A percentile compares a stretch with the other conserved stretches of the same genome.
Conservation (phyloP, 1,139 yeast species). For the Pneumocystis sp. region DNA sequence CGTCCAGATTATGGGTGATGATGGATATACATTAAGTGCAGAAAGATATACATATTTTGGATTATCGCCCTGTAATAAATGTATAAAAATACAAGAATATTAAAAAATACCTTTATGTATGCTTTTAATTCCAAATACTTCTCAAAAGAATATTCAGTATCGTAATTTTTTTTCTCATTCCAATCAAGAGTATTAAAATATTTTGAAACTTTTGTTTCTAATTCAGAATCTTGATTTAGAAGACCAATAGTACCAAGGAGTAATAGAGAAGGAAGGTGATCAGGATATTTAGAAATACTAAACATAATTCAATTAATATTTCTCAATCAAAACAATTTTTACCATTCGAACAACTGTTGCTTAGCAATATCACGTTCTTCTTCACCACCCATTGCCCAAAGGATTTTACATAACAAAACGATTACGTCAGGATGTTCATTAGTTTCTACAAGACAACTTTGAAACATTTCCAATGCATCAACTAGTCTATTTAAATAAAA, state of each 20-base stretch:
- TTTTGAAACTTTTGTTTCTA: constrained; percentile 22
- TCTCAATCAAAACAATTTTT: neutral
- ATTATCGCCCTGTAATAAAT: neutral
- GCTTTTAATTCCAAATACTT: neutral
- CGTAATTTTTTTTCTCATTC: neutral
- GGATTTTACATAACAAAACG: constrained; percentile 58
- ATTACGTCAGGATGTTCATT: constrained; percentile 49
- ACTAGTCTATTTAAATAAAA: constrained; percentile 52
- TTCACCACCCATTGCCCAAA: constrained; percentile 55
- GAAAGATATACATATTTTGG: constrained; percentile 3
- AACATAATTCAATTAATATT: constrained; percentile 21
- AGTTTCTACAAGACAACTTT: constrained; percentile 40
- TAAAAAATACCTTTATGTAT: neutral
- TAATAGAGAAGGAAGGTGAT: constrained; percentile 49
- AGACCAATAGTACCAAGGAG: constrained; percentile 72
- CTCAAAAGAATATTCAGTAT: neutral
- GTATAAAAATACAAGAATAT: neutral
- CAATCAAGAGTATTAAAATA: constrained; percentile 33
- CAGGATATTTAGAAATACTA: constrained; percentile 46
- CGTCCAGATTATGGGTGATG: neutral
- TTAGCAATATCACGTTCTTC: constrained; percentile 53
- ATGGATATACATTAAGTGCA: neutral
- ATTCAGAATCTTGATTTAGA: constrained; percentile 44
- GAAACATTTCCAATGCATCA: constrained; percentile 50
- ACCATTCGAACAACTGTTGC: constrained; percentile 33